Evolutionary conservation across 306 rosid species (phyloP).

Genomic region (Cucurbita moschata): DNA sequence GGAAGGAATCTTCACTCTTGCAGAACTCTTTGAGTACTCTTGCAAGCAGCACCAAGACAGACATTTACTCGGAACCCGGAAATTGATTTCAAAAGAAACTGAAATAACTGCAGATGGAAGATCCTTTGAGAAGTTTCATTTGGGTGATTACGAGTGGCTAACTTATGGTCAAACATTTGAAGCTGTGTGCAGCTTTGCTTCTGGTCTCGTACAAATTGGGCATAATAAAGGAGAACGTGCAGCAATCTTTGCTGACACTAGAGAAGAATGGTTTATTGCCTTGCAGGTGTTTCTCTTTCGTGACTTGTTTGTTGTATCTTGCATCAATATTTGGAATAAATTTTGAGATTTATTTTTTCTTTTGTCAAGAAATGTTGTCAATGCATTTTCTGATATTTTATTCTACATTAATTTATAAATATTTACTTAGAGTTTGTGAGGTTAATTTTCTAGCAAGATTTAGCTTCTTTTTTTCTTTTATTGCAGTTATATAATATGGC

Average conservation of each 20-base stretch:
- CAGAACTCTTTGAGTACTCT: conserved; percentile 63
- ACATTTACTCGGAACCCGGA: conserved; percentile 68
- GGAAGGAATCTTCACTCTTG: conserved; percentile 70
- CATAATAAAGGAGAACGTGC: conserved; percentile 57
- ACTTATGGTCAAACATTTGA: conserved; percentile 53
- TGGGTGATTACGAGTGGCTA: conserved; percentile 79
- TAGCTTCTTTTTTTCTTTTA: too few species aligned
- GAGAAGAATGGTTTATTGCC: conserved; percentile 89
- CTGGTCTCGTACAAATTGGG: conserved; percentile 59
- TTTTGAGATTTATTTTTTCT: neutral
- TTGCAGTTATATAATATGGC: neutral
- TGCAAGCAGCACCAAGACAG: conserved; percentile 34
- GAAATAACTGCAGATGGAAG: conserved; percentile 46
- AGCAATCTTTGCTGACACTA: conserved; percentile 83
- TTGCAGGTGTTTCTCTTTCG: conserved; percentile 51
- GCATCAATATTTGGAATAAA: neutral
- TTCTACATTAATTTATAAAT: neutral
- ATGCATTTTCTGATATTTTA: neutral
- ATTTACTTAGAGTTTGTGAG: neutral
- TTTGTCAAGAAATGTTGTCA: neutral
- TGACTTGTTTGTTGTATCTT: neutral
- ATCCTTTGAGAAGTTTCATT: conserved; percentile 68
- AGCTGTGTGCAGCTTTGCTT: conserved; percentile 52
- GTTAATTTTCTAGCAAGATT: neutral
- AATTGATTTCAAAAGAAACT: conserved; percentile 40